A percentile compares a stretch with the other conserved stretches of the same genome.
Conservation (phyloP, 768 basidiomycete species). For the Leccinum longicurvipes region DNA sequence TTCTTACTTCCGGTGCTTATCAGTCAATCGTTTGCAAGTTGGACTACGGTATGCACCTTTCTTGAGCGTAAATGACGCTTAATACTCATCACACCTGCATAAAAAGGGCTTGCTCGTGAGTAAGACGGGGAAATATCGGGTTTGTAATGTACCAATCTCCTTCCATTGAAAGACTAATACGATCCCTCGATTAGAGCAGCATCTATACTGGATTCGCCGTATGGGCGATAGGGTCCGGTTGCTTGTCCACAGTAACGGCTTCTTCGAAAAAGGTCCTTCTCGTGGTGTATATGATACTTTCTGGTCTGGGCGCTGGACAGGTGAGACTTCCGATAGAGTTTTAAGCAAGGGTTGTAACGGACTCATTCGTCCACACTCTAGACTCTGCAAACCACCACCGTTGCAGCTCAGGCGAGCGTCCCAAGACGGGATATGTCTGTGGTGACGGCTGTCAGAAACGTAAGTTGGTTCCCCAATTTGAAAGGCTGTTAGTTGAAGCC, state of each 20-base stretch:
- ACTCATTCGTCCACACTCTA: constrained; percentile 15
- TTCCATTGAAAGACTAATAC: not conserved
- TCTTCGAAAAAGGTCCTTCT: constrained; percentile 47
- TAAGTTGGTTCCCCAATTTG: constrained; percentile 22
- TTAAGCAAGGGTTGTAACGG: not conserved
- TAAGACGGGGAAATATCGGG: constrained; percentile 61
- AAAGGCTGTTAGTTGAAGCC: not conserved
- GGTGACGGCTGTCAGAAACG: constrained; percentile 66
- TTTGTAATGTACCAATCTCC: constrained; percentile 17
- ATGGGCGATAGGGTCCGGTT: constrained; percentile 69
- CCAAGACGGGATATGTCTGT: constrained; percentile 71
- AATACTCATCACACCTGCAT: not conserved
- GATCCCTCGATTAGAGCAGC: constrained; percentile 4
- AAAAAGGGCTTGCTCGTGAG: constrained; percentile 58
- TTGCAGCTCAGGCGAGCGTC: constrained; percentile 73
- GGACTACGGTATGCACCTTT: constrained; percentile 42
- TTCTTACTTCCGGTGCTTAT: constrained; percentile 70
- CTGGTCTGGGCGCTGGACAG: constrained; percentile 60
- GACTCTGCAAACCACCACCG: constrained; percentile 63
- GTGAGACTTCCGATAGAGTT: constrained; percentile 28
- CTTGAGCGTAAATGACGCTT: not conserved
- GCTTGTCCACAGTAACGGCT: constrained; percentile 59
- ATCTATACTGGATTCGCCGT: constrained; percentile 61
- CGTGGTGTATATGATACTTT: constrained; percentile 58
- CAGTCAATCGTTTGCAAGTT: constrained; percentile 58